Percentiles rank a stretch among this genome's conserved stretches.
These are phyloP conservation scores for Leishmania turanica DNA, from an alignment of 208 protist genomes.

Conservation along the genomic window DNA sequence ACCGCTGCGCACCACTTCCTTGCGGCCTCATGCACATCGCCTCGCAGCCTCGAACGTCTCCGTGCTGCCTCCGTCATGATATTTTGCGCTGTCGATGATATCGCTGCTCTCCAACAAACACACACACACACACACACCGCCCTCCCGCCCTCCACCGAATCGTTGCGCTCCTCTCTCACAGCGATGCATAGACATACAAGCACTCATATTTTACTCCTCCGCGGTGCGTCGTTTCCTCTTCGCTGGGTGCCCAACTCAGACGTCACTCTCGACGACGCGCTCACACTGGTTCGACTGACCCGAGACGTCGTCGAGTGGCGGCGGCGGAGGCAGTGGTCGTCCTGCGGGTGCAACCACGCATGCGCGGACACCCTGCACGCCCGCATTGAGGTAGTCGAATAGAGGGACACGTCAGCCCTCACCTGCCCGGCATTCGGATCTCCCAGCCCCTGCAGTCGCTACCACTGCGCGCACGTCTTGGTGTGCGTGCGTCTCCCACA, in stretches of 20 bases:
- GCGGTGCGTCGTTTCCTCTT: neutral
- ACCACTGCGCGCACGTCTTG: neutral
- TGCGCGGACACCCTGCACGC: neutral
- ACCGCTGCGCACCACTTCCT: neutral
- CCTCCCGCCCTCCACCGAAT: neutral
- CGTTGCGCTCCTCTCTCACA: neutral
- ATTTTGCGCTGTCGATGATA: neutral
- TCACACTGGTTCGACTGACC: neutral
- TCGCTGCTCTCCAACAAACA: neutral
- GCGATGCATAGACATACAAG: slow-evolving; percentile 14
- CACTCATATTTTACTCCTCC: neutral
- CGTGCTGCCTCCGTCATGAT: neutral
- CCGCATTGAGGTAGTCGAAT: neutral
- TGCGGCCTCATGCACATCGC: too few relatives aligned
- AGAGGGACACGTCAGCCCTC: neutral
- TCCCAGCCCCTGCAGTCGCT: neutral
- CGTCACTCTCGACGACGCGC: neutral
- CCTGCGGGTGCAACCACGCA: neutral
- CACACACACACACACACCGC: neutral
- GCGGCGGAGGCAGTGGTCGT: neutral
- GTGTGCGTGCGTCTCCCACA: neutral
- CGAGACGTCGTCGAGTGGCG: neutral
- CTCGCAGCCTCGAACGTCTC: too few relatives aligned
- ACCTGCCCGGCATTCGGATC: neutral
- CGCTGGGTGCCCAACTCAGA: neutral